Conservation (phyloP, 306 rosid genomes). For the Rosa rugosa region DNA sequence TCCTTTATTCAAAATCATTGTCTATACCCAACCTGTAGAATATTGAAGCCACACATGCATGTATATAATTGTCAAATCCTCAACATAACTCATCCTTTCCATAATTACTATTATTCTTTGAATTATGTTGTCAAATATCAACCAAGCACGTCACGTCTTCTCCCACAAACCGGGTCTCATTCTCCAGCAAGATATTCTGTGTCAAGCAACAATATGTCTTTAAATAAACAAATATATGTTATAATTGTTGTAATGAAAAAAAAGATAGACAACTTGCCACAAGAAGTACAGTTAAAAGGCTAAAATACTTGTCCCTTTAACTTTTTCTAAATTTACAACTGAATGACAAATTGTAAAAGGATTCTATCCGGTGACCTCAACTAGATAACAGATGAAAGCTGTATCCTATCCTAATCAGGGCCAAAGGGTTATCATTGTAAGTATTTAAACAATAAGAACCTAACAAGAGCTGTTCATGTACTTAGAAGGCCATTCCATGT, state of each 20-base stretch:
- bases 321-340: background rate
- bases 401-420: background rate
- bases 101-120: constrained; percentile 4
- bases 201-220: background rate
- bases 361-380: background rate
- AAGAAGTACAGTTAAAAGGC: background rate
- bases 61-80: constrained; percentile 10
- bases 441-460: background rate
- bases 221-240: background rate
- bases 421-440: background rate
- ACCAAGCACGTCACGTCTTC: constrained; percentile 7
- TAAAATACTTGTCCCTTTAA: background rate
- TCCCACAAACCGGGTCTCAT: background rate
- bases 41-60: constrained; percentile 3
- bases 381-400: background rate
- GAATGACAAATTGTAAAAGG: background rate
- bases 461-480: background rate
- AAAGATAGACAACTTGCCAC: background rate
- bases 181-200: constrained; percentile 5
- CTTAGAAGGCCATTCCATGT: background rate
- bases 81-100: constrained; percentile 7
- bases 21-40: constrained; percentile 3
- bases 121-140: constrained; percentile 8
- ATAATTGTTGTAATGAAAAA: background rate
- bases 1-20: constrained; percentile 1